Evolutionary conservation across 2,329 filamentous ascomycete species (phyloP), one percentile per base, ranked within the genome.

Genomic region (Epichloe hybrida): DNA sequence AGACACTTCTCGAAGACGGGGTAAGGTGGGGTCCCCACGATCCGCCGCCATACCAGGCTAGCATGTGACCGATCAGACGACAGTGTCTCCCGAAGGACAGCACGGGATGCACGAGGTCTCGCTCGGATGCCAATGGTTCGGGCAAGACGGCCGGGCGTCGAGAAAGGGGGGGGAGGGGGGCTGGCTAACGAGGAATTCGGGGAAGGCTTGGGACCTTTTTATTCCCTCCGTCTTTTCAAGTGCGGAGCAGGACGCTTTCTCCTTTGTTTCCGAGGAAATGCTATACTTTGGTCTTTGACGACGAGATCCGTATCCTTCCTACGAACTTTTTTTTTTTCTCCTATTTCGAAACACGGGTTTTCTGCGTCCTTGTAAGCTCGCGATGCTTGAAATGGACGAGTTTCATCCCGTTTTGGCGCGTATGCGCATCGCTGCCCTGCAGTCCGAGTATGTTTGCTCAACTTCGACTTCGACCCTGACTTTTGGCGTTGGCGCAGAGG

Each of bases 381-480:
- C 44, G 13, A 38, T 48, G 46, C 36, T 23, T 31, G 36, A 20
- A 5, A 53, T 53, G 52, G 52, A 53, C 20, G 40, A 49, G 15
- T 51, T 51, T 17, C 68, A 71, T 54, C 58, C 63, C 37, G 64
- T 69, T 38, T 59, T 76, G 37, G 65, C 69, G 51, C 69, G 71
- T 48, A 64, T 76, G 53, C 71, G 73, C 54, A 69, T 77, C 53
- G 72, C 71, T 31, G 66, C 73, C 31, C 60, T 75, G 37, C 70
- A 73, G 60, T 69, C 67, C 43, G 63, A 72, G 72, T 76, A 62
- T 57, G 73, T 68, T 21, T 42, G 20, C 12, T 20, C 34, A 7
- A 38, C 23, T 38, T 38, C 41, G 4, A 7, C 38, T 38, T 2
- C 41, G 6, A 20, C 31, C 27, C 4, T 43, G 27, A 36, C 40